Evolutionary conservation across 2,329 filamentous ascomycete species (phyloP).

Genomic region (Diaporthe destruens): DNA sequence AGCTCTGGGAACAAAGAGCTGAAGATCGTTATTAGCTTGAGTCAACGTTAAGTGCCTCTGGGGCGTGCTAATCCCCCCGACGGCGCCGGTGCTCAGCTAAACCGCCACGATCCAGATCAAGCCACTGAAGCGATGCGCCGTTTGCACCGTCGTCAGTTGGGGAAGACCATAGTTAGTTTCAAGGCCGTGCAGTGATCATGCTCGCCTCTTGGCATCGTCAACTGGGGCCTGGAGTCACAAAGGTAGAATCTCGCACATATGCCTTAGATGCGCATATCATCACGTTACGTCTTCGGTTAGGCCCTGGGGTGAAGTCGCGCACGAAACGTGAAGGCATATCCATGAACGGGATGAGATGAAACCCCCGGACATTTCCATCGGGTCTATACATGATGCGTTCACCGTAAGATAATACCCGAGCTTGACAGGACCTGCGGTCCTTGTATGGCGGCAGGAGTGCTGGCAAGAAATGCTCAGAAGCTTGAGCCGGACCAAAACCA

Average conservation of each 20-base stretch:
- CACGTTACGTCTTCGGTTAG: not conserved
- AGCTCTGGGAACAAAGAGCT: slow-evolving; percentile 1
- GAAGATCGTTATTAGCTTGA: slow-evolving; percentile 15
- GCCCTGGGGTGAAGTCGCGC: not conserved
- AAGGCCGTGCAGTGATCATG: not conserved
- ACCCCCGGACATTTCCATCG: no score
- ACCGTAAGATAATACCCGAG: not conserved
- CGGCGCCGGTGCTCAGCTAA: not conserved
- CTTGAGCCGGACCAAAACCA: not conserved
- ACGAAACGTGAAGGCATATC: not conserved
- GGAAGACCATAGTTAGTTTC: not conserved
- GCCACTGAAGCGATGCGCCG: not conserved
- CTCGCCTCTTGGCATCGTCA: not conserved
- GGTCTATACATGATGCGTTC: not conserved
- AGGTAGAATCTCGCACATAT: not conserved
- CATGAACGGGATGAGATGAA: not conserved
- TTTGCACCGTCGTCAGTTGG: not conserved
- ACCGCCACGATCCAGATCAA: not conserved
- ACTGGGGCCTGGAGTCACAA: not conserved
- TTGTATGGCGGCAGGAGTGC: not conserved
- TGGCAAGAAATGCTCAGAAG: no score
- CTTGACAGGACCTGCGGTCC: not conserved
- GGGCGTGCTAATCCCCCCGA: not conserved
- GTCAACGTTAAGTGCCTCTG: not conserved
- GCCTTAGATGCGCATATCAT: not conserved